Conservation (phyloP, 1,284 basidiomycete species). For the Tremellales sp. region DNA sequence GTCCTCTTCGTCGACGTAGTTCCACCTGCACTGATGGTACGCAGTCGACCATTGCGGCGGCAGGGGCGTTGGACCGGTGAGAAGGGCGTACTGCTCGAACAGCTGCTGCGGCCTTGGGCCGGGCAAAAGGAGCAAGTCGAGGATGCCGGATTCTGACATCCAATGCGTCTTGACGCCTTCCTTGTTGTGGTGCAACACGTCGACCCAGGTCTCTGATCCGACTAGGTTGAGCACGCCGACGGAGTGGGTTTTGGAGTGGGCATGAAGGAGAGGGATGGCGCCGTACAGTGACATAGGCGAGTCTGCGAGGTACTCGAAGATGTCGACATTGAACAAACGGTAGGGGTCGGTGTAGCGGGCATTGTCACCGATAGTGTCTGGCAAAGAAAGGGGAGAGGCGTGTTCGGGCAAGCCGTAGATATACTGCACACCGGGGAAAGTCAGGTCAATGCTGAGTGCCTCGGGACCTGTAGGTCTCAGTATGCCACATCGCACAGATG, state of each 20-base stretch:
- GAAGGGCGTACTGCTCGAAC: constrained; percentile 75
- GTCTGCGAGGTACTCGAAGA: constrained; percentile 92
- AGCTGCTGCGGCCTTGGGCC: constrained; percentile 77
- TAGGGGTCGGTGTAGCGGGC: constrained; percentile 83
- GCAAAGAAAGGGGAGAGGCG: constrained; percentile 83
- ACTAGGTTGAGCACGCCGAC: constrained; percentile 89
- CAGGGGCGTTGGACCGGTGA: constrained; percentile 81
- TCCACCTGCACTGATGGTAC: constrained; percentile 98
- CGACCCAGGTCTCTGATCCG: constrained; percentile 93
- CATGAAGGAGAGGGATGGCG: constrained; percentile 88
- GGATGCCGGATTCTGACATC: constrained; percentile 93
- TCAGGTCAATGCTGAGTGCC: constrained; percentile 85
- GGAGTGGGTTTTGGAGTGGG: constrained; percentile 73
- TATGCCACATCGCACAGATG: background rate
- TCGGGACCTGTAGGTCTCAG: constrained; percentile 67
- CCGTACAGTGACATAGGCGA: constrained; percentile 90
- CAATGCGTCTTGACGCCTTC: constrained; percentile 74
- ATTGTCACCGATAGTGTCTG: constrained; percentile 59
- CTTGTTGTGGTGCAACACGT: constrained; percentile 65
- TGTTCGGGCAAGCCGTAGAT: constrained; percentile 97
- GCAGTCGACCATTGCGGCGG: constrained; percentile 89
- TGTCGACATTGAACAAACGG: constrained; percentile 91
- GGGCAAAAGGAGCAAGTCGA: constrained; percentile 90
- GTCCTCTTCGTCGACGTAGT: constrained; percentile 89
- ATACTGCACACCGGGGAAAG: constrained; percentile 83